These are phyloP conservation scores for Aspergillus avenaceus DNA, from an alignment of 495 filamentous ascomycete species.

Conservation along the genomic window DNA sequence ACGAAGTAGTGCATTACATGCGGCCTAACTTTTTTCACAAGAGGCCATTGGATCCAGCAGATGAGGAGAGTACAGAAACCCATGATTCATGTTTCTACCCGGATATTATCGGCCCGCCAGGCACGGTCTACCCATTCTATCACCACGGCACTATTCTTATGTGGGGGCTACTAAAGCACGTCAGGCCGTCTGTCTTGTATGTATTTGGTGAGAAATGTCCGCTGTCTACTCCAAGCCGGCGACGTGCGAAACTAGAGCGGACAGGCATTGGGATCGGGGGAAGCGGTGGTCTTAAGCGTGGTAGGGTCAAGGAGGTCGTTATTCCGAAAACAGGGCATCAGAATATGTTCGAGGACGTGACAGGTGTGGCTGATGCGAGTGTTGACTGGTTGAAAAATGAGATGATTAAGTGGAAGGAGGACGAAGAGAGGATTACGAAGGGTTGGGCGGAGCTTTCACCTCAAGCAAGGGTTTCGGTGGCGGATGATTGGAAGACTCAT, in stretches of 20 bases:
- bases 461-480: no score
- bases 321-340: slow-evolving; percentile 1
- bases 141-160: neutral
- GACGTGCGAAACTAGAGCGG: neutral
- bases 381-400: neutral
- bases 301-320: slow-evolving; percentile 2
- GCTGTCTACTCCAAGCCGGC: neutral
- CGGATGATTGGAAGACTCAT: no score
- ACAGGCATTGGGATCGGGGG: slow-evolving; percentile 4
- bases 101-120: slow-evolving; percentile 1
- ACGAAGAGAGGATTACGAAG: no score
- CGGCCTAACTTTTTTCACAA: neutral
- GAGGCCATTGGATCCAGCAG: neutral
- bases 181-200: slow-evolving; percentile 1
- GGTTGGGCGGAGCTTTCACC: no score
- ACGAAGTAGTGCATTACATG: neutral
- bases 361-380: neutral
- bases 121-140: neutral
- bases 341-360: slow-evolving; percentile 1
- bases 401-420: neutral
- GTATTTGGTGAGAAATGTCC: neutral
- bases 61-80: neutral
- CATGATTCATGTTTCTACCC: no score
- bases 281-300: slow-evolving; percentile 1
- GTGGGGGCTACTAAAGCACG: neutral